Evolutionary conservation across 768 basidiomycete genomes (phyloP).

Genomic region (Macrolepiota albuminosa): DNA sequence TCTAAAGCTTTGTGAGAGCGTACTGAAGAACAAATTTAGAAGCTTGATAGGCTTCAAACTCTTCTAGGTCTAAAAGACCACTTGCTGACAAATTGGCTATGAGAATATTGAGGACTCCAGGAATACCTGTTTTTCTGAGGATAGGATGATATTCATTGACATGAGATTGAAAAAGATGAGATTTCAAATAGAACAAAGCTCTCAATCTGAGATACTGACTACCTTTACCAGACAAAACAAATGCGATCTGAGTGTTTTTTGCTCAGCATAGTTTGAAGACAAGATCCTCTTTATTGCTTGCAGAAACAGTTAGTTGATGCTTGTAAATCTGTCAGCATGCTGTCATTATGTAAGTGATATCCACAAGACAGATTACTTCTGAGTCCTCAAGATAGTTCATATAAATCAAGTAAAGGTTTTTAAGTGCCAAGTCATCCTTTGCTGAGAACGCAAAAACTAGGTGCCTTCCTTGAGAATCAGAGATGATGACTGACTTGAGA

Average conservation of each 20-base stretch:
- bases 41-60: constrained; percentile 44
- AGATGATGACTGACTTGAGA: not conserved
- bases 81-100: constrained; percentile 17
- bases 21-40: constrained; percentile 62
- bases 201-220: constrained; percentile 70
- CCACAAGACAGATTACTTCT: constrained; percentile 27
- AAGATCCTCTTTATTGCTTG: constrained; percentile 40
- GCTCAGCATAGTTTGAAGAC: constrained; percentile 36
- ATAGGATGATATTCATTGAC: constrained; percentile 57
- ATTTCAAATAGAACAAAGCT: constrained; percentile 43
- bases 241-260: constrained; percentile 36
- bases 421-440: constrained; percentile 43
- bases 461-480: constrained; percentile 9
- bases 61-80: constrained; percentile 24
- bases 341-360: constrained; percentile 64
- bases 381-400: constrained; percentile 39
- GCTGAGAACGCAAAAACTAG: constrained; percentile 62
- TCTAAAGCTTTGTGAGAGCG: constrained; percentile 59
- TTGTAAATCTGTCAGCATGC: constrained; percentile 56
- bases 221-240: constrained; percentile 76
- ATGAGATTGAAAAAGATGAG: constrained; percentile 39
- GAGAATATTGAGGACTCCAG: constrained; percentile 42
- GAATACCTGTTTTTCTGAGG: constrained; percentile 44
- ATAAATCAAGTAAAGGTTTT: constrained; percentile 41
- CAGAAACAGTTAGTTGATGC: constrained; percentile 49